Base-by-base conservation (phyloP, 352 stramenopile species). In the Phytophthora idaei region DNA sequence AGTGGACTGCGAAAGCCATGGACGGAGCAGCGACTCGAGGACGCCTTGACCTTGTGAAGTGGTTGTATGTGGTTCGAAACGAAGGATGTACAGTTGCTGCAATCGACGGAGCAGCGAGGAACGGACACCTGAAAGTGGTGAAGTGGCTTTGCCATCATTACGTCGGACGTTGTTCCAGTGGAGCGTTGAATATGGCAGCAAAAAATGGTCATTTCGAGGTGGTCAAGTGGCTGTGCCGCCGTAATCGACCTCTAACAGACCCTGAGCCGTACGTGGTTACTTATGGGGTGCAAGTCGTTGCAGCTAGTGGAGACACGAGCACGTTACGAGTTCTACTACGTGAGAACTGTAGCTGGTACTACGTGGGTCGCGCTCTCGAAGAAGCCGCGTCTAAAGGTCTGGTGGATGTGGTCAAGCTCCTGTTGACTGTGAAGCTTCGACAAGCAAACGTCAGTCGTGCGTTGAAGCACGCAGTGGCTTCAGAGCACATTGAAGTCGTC, bases 111-210 rank as follows among this genome's bases (percentile, higher is more conserved):
- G 66, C 66, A 5, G 45, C 44, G 12, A 44, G 41, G 41, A 74
- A 74, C 12, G 66, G 66, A 25, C 66, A 74, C 34, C 34, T 70
- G 9, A 61, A 66, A 48, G 34, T 74, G 1, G 66, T 74, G 0
- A 69, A 66, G 36, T 74, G 66, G 66, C 55, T 74, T n/a, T 61
- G 36, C 7, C 27, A 45, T 41, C 66, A 70, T 41, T 70, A 63
- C 44, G 42, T 70, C 17, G 28, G 21, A 15, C 12, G 61, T 21
- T 74, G 61, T 37, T 74, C 66, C 6, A 70, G 55, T 59, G 21
- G 15, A n/a, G 66, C 54, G n/a, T 59, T 74, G 37, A 74, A 74
- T 17, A 41, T 45, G 5, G 61, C 60, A 32, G 66, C 66, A 11
- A 61, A 56, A 34, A 72, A 61, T 49, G 56, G 67, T 12, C 61